Evolutionary conservation across 1,284 basidiomycete species (phyloP), one percentile per base, ranked within the genome.

Genomic region (Fomitopsis betulina): DNA sequence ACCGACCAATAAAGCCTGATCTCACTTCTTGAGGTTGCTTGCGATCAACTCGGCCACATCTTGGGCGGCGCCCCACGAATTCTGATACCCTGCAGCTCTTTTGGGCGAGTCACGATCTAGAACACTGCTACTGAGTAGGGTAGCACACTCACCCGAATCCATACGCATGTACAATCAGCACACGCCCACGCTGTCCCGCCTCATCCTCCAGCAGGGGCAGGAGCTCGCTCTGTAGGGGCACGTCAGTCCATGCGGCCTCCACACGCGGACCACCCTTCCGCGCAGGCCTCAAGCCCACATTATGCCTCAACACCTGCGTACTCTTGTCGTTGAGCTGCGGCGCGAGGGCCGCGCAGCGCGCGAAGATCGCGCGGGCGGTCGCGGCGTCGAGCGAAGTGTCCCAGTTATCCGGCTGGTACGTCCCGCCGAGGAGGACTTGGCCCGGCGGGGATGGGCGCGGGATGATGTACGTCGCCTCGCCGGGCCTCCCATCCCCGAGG

Each of bases 11-110:
- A 5, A 2, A 17, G 10, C 15, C 17, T 30, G 32, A 8, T 21
- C 21, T 35, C 32, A 35, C 1, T 51, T 21, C 17, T 37, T 51
- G 30, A 51, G 15, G 13, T 52, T 51, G 47, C 35, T 35, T 21
- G 56, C 45, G 35, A 67, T 63, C 47, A 67, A 45, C 4, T 55
- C 32, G 27, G 45, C 68, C 1, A 75, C 81, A 13, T 78, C 74
- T 27, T 75, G 73, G 2, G 89, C 87, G 0, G 84, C 85, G 1
- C 85, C 89, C 86, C 88, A 91, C 0, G 86, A 88, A n/a, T 81
- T 76, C 63, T 89, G 86, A 66, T 83, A 91, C 4, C 89, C 89
- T 60, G 81, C 80, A 4, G 86, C 82, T n/a, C 81, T 81, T 27
- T 57, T 17, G 63, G 82, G 81, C 35, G 37, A 13, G 23, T 19